Evolutionary conservation across 495 filamentous ascomycete species (phyloP).

Genomic region (Penicillium lagena): DNA sequence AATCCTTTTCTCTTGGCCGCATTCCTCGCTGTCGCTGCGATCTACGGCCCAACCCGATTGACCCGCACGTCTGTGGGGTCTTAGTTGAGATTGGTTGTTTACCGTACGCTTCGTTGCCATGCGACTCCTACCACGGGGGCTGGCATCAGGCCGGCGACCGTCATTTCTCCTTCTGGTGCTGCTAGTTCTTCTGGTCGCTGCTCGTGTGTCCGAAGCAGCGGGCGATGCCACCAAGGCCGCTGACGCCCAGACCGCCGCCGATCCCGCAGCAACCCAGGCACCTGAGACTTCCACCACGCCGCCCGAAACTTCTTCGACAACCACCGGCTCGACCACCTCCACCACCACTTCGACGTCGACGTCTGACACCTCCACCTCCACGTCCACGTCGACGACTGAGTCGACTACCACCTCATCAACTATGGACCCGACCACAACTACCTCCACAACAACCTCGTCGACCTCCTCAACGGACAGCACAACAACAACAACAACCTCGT

Average conservation of each 20-base stretch:
- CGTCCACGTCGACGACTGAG: slow-evolving; percentile 2
- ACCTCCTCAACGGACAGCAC: slow-evolving; percentile 13
- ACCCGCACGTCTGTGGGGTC: slow-evolving; percentile 23
- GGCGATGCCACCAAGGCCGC: slow-evolving; percentile 9
- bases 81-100: slow-evolving; percentile 10
- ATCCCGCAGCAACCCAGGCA: slow-evolving; percentile 12
- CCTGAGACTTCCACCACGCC: slow-evolving; percentile 16
- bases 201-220: slow-evolving; percentile 16
- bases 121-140: slow-evolving; percentile 16
- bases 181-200: slow-evolving; percentile 14
- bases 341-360: slow-evolving; percentile 1
- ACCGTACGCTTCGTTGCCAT: slow-evolving; percentile 7
- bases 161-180: slow-evolving; percentile 16
- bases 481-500: slow-evolving; percentile 11
- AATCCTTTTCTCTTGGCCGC: background rate
- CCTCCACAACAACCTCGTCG: slow-evolving; percentile 12
- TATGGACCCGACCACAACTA: slow-evolving; percentile 19
- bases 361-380: background rate
- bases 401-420: slow-evolving; percentile 10
- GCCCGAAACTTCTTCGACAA: slow-evolving; percentile 10
- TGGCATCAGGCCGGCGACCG: slow-evolving; percentile 15
- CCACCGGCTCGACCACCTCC: slow-evolving; percentile 2
- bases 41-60: slow-evolving; percentile 12
- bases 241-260: slow-evolving; percentile 22
- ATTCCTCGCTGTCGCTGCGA: slow-evolving; percentile 6